Base-by-base conservation (phyloP, 2,329 filamentous ascomycete species). In the Westerdykella aurantiaca region DNA sequence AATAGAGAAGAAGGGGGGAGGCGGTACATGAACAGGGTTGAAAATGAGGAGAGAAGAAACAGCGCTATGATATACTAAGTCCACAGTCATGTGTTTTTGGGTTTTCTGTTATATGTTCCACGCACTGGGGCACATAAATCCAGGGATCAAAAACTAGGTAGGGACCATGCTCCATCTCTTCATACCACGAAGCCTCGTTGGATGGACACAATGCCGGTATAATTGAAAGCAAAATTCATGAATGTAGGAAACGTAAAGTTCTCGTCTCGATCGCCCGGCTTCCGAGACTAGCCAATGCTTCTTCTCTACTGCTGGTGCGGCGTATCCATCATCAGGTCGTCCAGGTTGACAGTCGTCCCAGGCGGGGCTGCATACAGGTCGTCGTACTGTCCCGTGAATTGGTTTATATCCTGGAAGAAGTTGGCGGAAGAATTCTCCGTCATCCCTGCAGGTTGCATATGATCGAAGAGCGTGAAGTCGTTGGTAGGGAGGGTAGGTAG, bases 381-480 rank as follows among this genome's bases (percentile, higher is more conserved):
- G 42, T 68, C 61, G 47, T 63, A 68, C 45, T 70, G 68, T 22
- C 67, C 69, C 33, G 67, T 68, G 53, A 72, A 55, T 46, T 65
- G 60, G 31, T 53, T 59, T 42, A 66, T 60, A n/a, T 68, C 64
- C 14, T 64, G 66, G 42, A 68, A 69, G 55, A 67, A 68, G 44
- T 63, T 58, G 41, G 52, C 50, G 39, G 55, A 61, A 31, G 47
- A 51, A 43, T 52, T 56, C 37, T 60, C 48, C 18, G 45, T 41
- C 51, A 60, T 56, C 39, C 51, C 55, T 48, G 45, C 51, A 12
- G 56, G 41, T 34, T 52, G 52, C 17, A 54, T 53, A 5, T 50
- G 48, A 37, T 69, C 67, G 47, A 69, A 88, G 13, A 88, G 74
- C 14, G 78, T 76, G 54, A 88, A 88, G 63, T 88, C 84, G 34